These are phyloP conservation scores for Trypanosoma rangeli DNA, from an alignment of 208 protist genomes.

Conservation along the genomic window DNA sequence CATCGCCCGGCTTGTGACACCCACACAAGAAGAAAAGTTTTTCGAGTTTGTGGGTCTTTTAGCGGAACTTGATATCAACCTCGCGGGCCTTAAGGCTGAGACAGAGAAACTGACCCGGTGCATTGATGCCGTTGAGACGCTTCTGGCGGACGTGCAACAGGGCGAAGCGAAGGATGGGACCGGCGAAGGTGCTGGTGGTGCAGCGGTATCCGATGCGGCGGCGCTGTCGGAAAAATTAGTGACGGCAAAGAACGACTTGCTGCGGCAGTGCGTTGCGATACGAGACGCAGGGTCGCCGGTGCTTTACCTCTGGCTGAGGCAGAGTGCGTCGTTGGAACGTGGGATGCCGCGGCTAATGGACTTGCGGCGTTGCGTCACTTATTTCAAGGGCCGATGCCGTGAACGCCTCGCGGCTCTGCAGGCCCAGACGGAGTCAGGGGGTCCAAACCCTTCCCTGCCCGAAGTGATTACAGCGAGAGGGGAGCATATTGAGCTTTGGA, in stretches of 20 bases:
- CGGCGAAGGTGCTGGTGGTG: not conserved
- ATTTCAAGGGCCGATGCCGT: constrained; percentile 19
- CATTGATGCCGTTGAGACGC: constrained; percentile 12
- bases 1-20: constrained; percentile 31
- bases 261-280: constrained; percentile 52
- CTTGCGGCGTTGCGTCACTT: constrained; percentile 42
- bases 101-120: constrained; percentile 28
- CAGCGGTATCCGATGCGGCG: constrained; percentile 7
- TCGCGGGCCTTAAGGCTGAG: constrained; percentile 39
- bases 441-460: not conserved
- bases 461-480: constrained; percentile 1
- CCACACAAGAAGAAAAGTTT: constrained; percentile 34
- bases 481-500: constrained; percentile 41
- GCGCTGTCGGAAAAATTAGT: constrained; percentile 30
- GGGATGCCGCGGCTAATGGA: constrained; percentile 77
- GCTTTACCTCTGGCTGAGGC: constrained; percentile 75
- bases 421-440: not conserved
- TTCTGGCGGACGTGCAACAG: constrained; percentile 6
- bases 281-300: constrained; percentile 57
- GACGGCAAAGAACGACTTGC: constrained; percentile 41
- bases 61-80: constrained; percentile 56
- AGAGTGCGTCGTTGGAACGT: constrained; percentile 59
- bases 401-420: constrained; percentile 7
- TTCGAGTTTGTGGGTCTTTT: constrained; percentile 59
- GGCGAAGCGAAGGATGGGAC: not conserved